Base-by-base conservation (phyloP, 2,329 filamentous ascomycete species). In the Paraphoma chrysanthemicola region DNA sequence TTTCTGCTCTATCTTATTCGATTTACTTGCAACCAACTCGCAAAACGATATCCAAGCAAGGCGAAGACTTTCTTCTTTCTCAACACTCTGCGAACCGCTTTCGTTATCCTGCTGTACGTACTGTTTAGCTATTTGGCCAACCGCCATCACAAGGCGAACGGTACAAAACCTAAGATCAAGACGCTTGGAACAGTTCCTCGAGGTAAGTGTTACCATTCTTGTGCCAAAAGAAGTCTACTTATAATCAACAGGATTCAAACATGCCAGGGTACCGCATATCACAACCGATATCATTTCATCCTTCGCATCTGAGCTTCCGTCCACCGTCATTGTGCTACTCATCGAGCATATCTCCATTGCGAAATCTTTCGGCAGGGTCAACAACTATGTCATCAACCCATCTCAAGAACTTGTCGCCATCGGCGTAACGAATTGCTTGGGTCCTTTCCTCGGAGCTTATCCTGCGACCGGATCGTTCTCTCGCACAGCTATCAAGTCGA, bases 261-360 rank as follows among this genome's bases (percentile, higher is more conserved):
- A 95, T 72, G 90, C 91, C 8, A 88, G 84, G 16, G 88, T 90
- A 6, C 95, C 95, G 0, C 81, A 78, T 0, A 79, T 98, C 55
- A 87, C 90, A 61, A 77, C 77, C 0, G 77, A 83, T 0, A 85
- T 97, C 45, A 85, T 97, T 69, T 82, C 79, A 2, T 79, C 86
- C 0, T 92, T 96, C 70, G 83, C 85, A 0, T 81, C 82, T 30
- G 85, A 97, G 62, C 81, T 99, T 3, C 95, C 95, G 0, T 91
- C 91, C 6, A 89, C 90, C 0, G 88, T 97, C 53, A 96, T 98
- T 64, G 93, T 99, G 16, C 84, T 98, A 56, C 83, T 99, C 31
- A 96, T 98, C 62, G 95, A 99, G 78, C 94, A 99, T 74, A 96
- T 98, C 68, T 93, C 94, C 44, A 98, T 98, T 62, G 92, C 93